Evolutionary conservation across 169 alveolate species (phyloP).

Genomic region (Cyclospora cayetanensis): DNA sequence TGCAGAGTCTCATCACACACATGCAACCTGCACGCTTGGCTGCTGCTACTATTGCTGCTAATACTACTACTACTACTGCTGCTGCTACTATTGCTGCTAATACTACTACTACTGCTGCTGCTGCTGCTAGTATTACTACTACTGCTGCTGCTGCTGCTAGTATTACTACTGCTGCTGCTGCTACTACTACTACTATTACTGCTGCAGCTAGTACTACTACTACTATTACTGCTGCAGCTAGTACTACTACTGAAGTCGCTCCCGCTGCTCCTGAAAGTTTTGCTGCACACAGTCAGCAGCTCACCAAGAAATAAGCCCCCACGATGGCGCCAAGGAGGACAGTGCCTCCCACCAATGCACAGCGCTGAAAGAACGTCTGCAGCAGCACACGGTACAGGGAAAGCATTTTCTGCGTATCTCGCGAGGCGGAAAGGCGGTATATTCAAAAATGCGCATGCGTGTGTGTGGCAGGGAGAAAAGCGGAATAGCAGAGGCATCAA

Average conservation of each 20-base stretch:
- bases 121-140: background rate
- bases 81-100: background rate
- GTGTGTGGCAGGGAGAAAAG: too few species aligned
- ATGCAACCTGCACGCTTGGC: background rate
- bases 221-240: too few species aligned
- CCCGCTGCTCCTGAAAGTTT: too few species aligned
- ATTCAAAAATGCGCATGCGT: too few species aligned
- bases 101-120: background rate
- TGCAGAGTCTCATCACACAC: background rate
- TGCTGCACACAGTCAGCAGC: too few species aligned
- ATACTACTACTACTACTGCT: background rate
- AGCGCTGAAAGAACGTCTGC: constrained; percentile 25
- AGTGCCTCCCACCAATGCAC: background rate
- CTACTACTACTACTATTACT: background rate
- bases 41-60: background rate
- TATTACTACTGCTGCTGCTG: constrained; percentile 2
- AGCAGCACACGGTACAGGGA: too few species aligned
- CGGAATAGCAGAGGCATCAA: too few species aligned
- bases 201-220: too few species aligned
- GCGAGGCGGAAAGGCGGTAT: too few species aligned
- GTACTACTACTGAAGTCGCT: too few species aligned
- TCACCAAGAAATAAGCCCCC: background rate
- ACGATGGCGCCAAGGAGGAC: background rate
- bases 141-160: constrained; percentile 10
- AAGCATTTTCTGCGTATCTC: too few species aligned